Evolutionary conservation across 1,284 basidiomycete species (phyloP), one percentile per base, ranked within the genome.

Genomic region (Trichosporon faecale): DNA sequence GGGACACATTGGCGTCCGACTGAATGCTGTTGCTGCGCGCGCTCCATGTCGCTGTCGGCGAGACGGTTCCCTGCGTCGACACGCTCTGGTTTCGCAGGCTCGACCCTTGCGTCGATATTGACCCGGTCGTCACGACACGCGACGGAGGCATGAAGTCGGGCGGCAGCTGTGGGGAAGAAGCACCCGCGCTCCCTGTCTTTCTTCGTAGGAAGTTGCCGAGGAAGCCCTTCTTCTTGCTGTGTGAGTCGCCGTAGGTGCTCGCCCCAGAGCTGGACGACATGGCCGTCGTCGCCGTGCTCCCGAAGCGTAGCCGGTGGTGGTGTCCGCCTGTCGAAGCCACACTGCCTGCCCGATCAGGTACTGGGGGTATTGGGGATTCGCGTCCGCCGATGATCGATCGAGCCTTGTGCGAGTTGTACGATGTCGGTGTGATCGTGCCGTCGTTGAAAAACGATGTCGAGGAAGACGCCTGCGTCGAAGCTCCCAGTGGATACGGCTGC

Each of bases 141-240:
- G 57, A 61, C 18, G 57, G 57, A 6, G 57, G 57, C 57, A 61
- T 61, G 57, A 61, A 61, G 27, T 61, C 57, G 27, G 57, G 57
- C 27, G 57, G 57, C 18, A 61, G 57, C n/a, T 61, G 57, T 23
- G 57, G 57, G 6, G 29, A 65, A 21, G 35, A 65, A 31, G 40
- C 40, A 18, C 25, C 44, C 40, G 27, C 46, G n/a, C 27, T 29
- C n/a, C 64, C 46, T 29, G 40, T 65, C 23, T 49, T 65, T 25
- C 64, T 31, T 33, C 57, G 27, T 29, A 70, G 60, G 31, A 70
- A 52, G 66, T 65, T 31, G 25, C 79, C 78, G 11, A 82, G 71
- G 66, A 81, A 76, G 0, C 79, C 63, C 49, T 67, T 77, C 69
- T 79, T 79, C 71, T 79, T 80, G 76, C 77, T 79, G 18, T 80